A percentile compares a stretch with the other conserved stretches of the same genome.
Evolutionary conservation across 495 filamentous ascomycete species (phyloP).

Genomic region (Ramalina peruviana): DNA sequence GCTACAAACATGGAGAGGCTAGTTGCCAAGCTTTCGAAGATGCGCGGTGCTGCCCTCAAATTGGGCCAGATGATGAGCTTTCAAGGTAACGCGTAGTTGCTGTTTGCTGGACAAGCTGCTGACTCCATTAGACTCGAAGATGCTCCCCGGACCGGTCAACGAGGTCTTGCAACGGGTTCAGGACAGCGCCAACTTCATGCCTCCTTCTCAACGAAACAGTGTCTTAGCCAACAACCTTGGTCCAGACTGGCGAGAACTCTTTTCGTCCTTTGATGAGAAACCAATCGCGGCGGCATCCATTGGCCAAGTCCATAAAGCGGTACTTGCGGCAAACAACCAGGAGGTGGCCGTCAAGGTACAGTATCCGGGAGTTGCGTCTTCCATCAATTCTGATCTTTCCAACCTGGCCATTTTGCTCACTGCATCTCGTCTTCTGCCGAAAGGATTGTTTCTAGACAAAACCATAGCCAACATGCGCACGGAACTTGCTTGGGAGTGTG

Average conservation of each 20-base stretch:
- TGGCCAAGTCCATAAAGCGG: conserved; percentile 84
- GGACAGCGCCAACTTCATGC: conserved; percentile 97
- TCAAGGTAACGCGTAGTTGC: conserved; percentile 42
- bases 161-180: conserved; percentile 87
- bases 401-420: conserved; percentile 84
- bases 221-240: conserved; percentile 72
- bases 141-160: conserved; percentile 75
- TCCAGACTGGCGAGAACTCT: conserved; percentile 71
- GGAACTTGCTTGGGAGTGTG: conserved; percentile 93
- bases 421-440: conserved; percentile 76
- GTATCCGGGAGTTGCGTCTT: conserved; percentile 91
- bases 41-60: conserved; percentile 97
- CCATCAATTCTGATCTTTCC: conserved; percentile 87
- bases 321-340: conserved; percentile 57
- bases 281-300: conserved; percentile 97
- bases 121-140: conserved; percentile 57
- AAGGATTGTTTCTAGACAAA: conserved; percentile 86
- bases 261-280: conserved; percentile 70
- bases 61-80: conserved; percentile 95
- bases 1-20: conserved; percentile 81
- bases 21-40: conserved; percentile 80
- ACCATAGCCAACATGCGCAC: conserved; percentile 93
- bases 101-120: conserved; percentile 5
- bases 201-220: conserved; percentile 72
- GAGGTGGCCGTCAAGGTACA: conserved; percentile 91